Percentiles rank a stretch among this genome's conserved stretches.
Evolutionary conservation across 2,329 filamentous ascomycete species (phyloP).

Genomic region (Dothidotthia symphoricarpi): DNA sequence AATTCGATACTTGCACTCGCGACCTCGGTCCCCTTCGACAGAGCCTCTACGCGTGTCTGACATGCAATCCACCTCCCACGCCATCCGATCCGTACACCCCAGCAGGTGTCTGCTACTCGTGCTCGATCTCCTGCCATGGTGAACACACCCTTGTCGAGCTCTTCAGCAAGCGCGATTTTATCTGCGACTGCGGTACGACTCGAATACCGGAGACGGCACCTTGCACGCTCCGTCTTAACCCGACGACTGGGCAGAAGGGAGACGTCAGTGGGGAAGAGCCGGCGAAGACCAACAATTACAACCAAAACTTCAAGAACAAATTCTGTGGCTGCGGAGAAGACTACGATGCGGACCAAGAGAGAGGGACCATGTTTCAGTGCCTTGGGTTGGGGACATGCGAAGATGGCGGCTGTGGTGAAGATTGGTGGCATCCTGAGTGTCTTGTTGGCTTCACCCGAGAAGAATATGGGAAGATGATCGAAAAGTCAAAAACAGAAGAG

Average conservation of each 20-base stretch:
- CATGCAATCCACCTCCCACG: constrained; percentile 81
- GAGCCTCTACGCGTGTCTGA: constrained; percentile 86
- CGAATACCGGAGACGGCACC: constrained; percentile 68
- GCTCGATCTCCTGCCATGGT: constrained; percentile 93
- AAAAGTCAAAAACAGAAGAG: constrained; percentile 23
- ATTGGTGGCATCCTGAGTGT: constrained; percentile 97
- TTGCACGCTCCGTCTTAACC: constrained; percentile 73
- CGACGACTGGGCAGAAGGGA: constrained; percentile 71
- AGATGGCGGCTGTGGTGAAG: constrained; percentile 87
- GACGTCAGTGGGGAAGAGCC: constrained; percentile 73
- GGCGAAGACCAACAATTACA: constrained; percentile 77
- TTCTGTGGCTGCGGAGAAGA: constrained; percentile 89
- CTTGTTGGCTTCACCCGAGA: constrained; percentile 75
- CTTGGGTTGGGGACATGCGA: constrained; percentile 77
- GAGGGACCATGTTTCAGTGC: constrained; percentile 98
- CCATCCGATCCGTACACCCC: constrained; percentile 63
- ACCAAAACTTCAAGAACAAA: constrained; percentile 88
- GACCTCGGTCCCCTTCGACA: constrained; percentile 86
- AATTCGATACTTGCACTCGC: constrained; percentile 90
- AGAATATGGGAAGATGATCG: constrained; percentile 59
- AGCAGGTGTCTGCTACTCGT: constrained; percentile 92
- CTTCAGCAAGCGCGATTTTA: constrained; percentile 92
- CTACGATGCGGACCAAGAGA: constrained; percentile 85
- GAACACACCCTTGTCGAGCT: constrained; percentile 94
- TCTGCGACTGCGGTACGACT: constrained; percentile 92